phyloP scores from a whole-genome alignment of 2,329 filamentous ascomycete genomes.

The Davidsoniella australis region DNA sequence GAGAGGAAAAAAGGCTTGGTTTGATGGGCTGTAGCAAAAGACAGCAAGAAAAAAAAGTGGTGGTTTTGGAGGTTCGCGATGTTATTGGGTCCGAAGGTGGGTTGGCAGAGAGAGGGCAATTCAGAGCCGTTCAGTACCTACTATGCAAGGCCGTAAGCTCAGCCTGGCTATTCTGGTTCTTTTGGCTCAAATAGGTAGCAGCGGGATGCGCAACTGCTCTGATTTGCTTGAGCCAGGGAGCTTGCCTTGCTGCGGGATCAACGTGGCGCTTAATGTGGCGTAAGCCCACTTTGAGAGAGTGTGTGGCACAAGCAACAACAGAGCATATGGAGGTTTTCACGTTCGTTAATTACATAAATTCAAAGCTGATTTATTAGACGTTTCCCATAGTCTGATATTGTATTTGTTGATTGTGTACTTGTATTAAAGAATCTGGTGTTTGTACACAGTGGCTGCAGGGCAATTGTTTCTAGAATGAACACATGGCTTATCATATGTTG shows the following conservation, averaged over 20 bases:
- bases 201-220: constrained; percentile 11
- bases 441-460: too few relatives aligned
- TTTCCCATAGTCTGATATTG: too few relatives aligned
- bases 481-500: too few relatives aligned
- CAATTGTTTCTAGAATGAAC: too few relatives aligned
- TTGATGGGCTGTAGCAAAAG: background rate
- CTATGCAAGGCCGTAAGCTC: constrained; percentile 11
- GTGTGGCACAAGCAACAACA: background rate
- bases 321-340: too few relatives aligned
- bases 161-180: constrained; percentile 3
- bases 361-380: too few relatives aligned
- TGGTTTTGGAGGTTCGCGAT: constrained; percentile 1
- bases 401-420: too few relatives aligned
- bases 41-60: background rate
- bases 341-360: too few relatives aligned
- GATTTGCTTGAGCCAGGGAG: background rate
- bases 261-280: constrained; percentile 5
- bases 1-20: background rate
- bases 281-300: background rate
- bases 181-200: constrained; percentile 11
- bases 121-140: background rate
- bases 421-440: too few relatives aligned
- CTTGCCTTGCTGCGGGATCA: background rate
- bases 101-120: background rate
- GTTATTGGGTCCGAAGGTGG: constrained; percentile 2